Evolutionary conservation across 2,329 filamentous ascomycete genomes (phyloP).

Genomic region (Daldinia sp.): DNA sequence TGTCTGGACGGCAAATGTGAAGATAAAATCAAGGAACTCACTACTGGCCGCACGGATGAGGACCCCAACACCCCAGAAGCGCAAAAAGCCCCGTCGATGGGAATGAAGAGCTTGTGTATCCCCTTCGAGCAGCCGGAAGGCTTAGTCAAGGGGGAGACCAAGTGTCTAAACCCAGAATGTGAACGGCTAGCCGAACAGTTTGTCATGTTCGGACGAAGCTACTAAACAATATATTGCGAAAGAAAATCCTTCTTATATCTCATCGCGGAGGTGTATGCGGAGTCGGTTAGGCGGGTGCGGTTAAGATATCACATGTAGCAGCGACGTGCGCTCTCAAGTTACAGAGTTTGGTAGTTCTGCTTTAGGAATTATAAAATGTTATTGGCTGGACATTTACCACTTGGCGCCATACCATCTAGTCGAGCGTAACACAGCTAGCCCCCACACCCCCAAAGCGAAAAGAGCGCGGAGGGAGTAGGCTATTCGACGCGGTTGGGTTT

Average conservation of each 20-base stretch:
- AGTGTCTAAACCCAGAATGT: slow-evolving; percentile 93
- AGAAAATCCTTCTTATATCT: slow-evolving; percentile 20
- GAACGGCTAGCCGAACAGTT: slow-evolving; percentile 80
- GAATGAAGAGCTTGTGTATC: slow-evolving; percentile 80
- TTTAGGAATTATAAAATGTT: slow-evolving; percentile 19
- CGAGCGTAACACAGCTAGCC: neutral
- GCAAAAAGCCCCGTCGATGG: slow-evolving; percentile 68
- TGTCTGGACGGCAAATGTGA: slow-evolving; percentile 87
- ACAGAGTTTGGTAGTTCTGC: slow-evolving; percentile 24
- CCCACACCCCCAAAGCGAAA: neutral
- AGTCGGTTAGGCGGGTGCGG: slow-evolving; percentile 26
- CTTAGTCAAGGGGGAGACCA: slow-evolving; percentile 82
- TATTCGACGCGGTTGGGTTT: neutral
- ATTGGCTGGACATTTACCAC: slow-evolving; percentile 4
- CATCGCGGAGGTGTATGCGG: slow-evolving; percentile 20
- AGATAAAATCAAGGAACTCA: slow-evolving; percentile 94
- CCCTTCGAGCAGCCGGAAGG: slow-evolving; percentile 86
- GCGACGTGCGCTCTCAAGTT: slow-evolving; percentile 14
- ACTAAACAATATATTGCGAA: slow-evolving; percentile 54
- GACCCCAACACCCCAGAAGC: slow-evolving; percentile 67
- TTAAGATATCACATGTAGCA: slow-evolving; percentile 35
- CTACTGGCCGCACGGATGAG: slow-evolving; percentile 73
- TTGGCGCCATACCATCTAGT: neutral
- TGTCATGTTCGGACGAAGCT: slow-evolving; percentile 90
- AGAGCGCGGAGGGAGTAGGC: neutral